These are phyloP conservation scores for Apiotrichum siamense DNA, from an alignment of 1,284 basidiomycete species.

Conservation along the genomic window DNA sequence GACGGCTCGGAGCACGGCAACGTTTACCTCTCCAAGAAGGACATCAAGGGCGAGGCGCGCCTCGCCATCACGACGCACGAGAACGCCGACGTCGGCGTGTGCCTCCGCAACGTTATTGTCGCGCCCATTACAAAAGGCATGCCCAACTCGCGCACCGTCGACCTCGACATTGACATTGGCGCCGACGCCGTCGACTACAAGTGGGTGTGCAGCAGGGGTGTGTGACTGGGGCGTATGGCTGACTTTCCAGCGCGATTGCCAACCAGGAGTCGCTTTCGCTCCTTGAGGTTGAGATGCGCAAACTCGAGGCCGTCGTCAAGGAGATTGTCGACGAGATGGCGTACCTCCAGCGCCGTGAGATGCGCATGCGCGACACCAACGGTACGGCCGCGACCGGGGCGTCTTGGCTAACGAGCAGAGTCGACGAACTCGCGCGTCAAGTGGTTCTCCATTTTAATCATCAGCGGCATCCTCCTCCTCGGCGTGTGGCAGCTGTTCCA, in stretches of 20 bases:
- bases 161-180: slow-evolving; percentile 95
- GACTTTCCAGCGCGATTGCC: slow-evolving; percentile 77
- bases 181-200: slow-evolving; percentile 99
- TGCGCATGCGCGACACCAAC: slow-evolving; percentile 85
- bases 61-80: slow-evolving; percentile 90
- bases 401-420: no score
- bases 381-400: slow-evolving; percentile 61
- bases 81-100: slow-evolving; percentile 91
- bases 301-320: slow-evolving; percentile 87
- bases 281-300: slow-evolving; percentile 96
- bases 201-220: slow-evolving; percentile 47
- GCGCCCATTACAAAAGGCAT: slow-evolving; percentile 54
- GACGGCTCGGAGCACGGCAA: slow-evolving; percentile 84
- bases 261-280: slow-evolving; percentile 95
- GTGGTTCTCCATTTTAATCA: slow-evolving; percentile 84
- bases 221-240: not conserved
- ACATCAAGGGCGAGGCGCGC: slow-evolving; percentile 82
- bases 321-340: slow-evolving; percentile 92
- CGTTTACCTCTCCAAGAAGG: slow-evolving; percentile 83
- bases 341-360: slow-evolving; percentile 85
- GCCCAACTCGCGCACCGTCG: slow-evolving; percentile 60
- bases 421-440: slow-evolving; percentile 89
- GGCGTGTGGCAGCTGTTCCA: slow-evolving; percentile 91
- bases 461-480: slow-evolving; percentile 70
- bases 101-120: slow-evolving; percentile 85